These are phyloP conservation scores for Hyphodiscus sp. DNA, from an alignment of 2,329 filamentous ascomycete genomes.

Conservation along the genomic window DNA sequence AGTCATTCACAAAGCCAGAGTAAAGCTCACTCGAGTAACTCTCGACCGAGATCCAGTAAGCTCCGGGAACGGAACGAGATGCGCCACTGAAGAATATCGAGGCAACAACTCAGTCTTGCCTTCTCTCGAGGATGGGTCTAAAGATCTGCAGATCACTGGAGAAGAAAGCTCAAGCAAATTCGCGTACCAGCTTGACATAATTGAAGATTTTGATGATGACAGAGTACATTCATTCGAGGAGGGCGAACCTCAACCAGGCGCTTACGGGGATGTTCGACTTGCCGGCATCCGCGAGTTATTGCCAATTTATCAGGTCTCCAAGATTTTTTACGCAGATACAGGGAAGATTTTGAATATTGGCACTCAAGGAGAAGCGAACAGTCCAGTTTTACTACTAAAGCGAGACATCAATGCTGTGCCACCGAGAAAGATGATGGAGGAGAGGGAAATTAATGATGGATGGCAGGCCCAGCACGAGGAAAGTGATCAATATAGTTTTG, in stretches of 20 bases:
- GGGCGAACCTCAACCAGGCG: conserved; percentile 41
- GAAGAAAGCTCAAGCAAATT: conserved; percentile 43
- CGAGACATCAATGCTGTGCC: conserved; percentile 60
- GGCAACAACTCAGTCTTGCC: conserved; percentile 4
- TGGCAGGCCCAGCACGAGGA: conserved; percentile 16
- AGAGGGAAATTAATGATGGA: conserved; percentile 19
- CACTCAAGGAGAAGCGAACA: conserved; percentile 58
- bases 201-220: conserved; percentile 67
- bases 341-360: conserved; percentile 69
- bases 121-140: conserved; percentile 34
- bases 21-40: conserved; percentile 52
- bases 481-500: conserved; percentile 8
- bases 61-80: background rate
- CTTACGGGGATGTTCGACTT: conserved; percentile 52
- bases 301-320: conserved; percentile 66
- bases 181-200: conserved; percentile 61
- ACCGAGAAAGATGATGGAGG: conserved; percentile 58
- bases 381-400: conserved; percentile 61
- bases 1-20: conserved; percentile 84
- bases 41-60: conserved; percentile 7
- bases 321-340: conserved; percentile 72
- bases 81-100: background rate
- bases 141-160: conserved; percentile 17
- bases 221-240: conserved; percentile 62
- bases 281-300: conserved; percentile 62